Conservation (phyloP, 2,329 filamentous ascomycete species). For the Ophiostoma montium region DNA sequence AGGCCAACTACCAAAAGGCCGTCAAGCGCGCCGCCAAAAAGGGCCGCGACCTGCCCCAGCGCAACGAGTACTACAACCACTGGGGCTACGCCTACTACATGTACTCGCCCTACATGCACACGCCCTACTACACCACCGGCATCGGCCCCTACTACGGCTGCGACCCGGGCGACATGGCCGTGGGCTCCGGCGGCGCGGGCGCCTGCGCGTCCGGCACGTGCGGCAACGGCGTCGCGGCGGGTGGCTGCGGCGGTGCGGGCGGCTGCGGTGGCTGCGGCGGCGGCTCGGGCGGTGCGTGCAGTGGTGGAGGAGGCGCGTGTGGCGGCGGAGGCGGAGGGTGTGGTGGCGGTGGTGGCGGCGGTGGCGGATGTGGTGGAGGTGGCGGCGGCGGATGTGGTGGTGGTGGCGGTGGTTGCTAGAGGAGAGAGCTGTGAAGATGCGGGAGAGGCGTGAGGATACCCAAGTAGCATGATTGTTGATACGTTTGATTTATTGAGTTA, state of each 20-base stretch:
- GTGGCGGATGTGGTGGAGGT: not conserved
- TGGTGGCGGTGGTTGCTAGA: not conserved
- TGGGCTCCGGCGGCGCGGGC: not conserved
- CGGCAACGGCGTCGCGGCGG: not conserved
- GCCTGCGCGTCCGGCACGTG: not conserved
- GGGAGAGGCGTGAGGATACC: not conserved
- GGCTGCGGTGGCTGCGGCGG: not conserved
- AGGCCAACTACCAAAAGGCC: conserved; percentile 1
- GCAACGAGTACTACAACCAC: conserved; percentile 1
- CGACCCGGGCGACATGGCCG: not conserved
- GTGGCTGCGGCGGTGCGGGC: not conserved
- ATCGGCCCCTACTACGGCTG: not conserved
- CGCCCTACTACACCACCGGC: not conserved
- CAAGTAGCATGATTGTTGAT: not conserved
- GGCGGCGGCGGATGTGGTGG: not conserved
- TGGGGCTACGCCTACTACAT: conserved; percentile 1
- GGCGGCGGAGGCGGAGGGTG: not conserved
- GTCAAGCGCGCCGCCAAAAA: conserved; percentile 1
- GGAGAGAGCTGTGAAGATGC: not conserved
- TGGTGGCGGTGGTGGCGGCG: not conserved
- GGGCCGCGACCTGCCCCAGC: not conserved
- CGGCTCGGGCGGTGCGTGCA: not conserved
- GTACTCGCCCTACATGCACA: conserved; percentile 1
- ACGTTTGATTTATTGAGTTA: not conserved
- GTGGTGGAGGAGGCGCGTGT: not conserved